Conservation (phyloP, 2,329 filamentous ascomycete species). For the Colletotrichum gloeosporioides region DNA sequence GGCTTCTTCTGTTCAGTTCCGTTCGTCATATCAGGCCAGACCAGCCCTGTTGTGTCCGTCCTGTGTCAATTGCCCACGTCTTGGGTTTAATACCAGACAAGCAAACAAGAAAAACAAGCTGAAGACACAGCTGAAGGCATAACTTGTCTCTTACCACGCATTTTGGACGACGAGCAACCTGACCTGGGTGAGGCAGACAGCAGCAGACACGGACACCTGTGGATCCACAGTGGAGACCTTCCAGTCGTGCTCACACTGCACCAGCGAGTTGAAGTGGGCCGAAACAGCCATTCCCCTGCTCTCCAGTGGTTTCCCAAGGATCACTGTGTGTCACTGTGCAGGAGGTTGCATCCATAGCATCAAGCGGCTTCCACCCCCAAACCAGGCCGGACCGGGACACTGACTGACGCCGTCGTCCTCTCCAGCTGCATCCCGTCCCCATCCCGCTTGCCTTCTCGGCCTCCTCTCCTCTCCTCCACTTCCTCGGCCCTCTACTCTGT, state of each 20-base stretch:
- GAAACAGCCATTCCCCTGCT: slow-evolving; percentile 16
- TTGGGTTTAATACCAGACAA: not conserved
- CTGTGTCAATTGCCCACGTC: not conserved
- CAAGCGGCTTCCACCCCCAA: slow-evolving; percentile 15
- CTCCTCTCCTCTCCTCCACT: not conserved
- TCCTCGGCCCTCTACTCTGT: not conserved
- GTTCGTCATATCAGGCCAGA: not conserved
- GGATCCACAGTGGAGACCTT: not conserved
- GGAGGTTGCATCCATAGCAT: slow-evolving; percentile 14
- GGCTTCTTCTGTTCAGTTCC: not conserved
- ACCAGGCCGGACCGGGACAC: slow-evolving; percentile 9
- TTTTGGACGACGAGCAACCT: not conserved
- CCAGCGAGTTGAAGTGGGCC: slow-evolving; percentile 3
- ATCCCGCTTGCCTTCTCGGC: not conserved
- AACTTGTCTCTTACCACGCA: not conserved
- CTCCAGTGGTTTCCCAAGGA: slow-evolving; percentile 7
- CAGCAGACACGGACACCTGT: not conserved
- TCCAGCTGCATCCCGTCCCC: not conserved
- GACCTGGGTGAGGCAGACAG: not conserved
- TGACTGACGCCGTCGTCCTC: not conserved
- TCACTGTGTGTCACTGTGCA: slow-evolving; percentile 22
- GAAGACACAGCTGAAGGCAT: not conserved
- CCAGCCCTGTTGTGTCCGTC: not conserved
- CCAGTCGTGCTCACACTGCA: not conserved
- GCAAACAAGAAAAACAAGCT: not conserved